phyloP scores from a whole-genome alignment of 768 basidiomycete species.

The Auriscalpium orientale region DNA sequence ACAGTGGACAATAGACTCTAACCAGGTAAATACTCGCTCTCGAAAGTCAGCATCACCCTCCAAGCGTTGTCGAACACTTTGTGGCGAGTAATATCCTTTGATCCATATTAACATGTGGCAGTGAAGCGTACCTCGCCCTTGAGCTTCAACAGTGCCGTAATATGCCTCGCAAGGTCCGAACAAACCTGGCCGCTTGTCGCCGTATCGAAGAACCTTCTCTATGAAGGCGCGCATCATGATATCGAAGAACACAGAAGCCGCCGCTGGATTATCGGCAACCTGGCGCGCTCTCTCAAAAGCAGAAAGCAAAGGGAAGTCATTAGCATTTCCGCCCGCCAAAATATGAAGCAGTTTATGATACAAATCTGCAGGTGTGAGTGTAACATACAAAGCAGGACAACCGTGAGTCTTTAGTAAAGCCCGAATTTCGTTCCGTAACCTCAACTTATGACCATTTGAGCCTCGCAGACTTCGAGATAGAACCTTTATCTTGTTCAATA shows the following conservation, averaged over 20 bases:
- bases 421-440: background rate
- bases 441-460: background rate
- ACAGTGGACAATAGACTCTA: constrained; percentile 22
- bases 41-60: constrained; percentile 14
- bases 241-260: constrained; percentile 37
- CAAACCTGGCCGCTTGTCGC: constrained; percentile 19
- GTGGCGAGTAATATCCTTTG: constrained; percentile 10
- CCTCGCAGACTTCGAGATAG: background rate
- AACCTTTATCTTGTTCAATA: background rate
- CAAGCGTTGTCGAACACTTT: background rate
- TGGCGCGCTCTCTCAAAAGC: constrained; percentile 27
- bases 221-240: constrained; percentile 32
- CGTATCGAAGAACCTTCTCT: constrained; percentile 11
- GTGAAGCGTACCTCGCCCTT: constrained; percentile 32
- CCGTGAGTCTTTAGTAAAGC: background rate
- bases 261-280: constrained; percentile 32
- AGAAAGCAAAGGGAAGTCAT: constrained; percentile 27
- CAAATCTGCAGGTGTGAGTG: constrained; percentile 32
- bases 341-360: constrained; percentile 36
- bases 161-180: constrained; percentile 27
- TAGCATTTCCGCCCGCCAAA: constrained; percentile 28
- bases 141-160: constrained; percentile 36
- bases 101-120: constrained; percentile 37
- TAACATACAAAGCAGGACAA: background rate
- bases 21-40: constrained; percentile 11